Evolutionary conservation across 768 basidiomycete species (phyloP), one percentile per base, ranked within the genome.

Genomic region (Leccinellum rugosiceps): DNA sequence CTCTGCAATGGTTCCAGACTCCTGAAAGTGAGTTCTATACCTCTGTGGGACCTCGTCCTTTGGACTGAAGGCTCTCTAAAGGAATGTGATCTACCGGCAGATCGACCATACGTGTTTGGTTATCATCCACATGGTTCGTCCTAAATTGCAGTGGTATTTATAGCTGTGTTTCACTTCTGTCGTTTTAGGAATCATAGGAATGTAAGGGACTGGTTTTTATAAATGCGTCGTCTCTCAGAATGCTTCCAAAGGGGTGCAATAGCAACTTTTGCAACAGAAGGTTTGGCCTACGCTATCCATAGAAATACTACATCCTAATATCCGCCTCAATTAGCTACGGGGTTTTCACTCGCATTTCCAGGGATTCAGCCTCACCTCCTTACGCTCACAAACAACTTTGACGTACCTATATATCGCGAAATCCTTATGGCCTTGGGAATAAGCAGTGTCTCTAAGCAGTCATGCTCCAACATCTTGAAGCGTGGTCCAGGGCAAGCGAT

Each of bases 251-350:
- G 93, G 90, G 94, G 94, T 43, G 92, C 94, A 4, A 77, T 97
- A 43, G 91, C 91, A 10, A 98, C 94, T n/a, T 98, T 99, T 64
- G 96, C 86, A 3, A 95, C 94, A 21, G 96, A 98, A 78, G 88
- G 92, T 87, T 52, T 43, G 41, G 10, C 19, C 63, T 61, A 46
- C 41, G n/a, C 26, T 43, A n/a, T 26, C 45, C 44, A 52, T 53
- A 48, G 47, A 30, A 19, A 34, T 21, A 41, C 17, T 14, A 7
- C 5, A 45, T 38, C 19, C 52, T 60, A 48, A 62, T 21, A 13
- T 21, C 53, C 19, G 41, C 38, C n/a, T 11, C 19, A 52, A 58
- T 15, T 59, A 92, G 94, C 89, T 32, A 95, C 93, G 2, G 91
- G 91, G 7, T 98, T 98, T 75, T 95, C 94, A 3, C 72, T 79